phyloP scores from a whole-genome alignment of 1,284 basidiomycete species.

The Coriolopsis trogii region DNA sequence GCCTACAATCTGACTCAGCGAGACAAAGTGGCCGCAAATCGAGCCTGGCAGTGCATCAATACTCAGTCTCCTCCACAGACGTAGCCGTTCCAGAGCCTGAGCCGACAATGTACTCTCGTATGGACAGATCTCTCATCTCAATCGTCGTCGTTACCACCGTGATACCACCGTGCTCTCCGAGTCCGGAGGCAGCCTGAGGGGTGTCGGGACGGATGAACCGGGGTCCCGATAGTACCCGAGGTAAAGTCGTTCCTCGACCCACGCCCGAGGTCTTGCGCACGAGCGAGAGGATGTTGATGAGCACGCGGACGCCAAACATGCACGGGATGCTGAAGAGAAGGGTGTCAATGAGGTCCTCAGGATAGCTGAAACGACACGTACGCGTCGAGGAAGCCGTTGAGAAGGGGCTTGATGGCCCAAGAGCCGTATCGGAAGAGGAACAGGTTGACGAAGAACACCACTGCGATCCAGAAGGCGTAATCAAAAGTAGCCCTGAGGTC shows the following conservation, averaged over 20 bases:
- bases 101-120: too few relatives aligned
- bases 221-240: neutral
- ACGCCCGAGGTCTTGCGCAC: neutral
- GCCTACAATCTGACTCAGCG: too few relatives aligned
- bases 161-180: too few relatives aligned
- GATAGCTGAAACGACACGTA: neutral
- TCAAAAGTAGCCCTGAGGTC: neutral
- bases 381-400: constrained; percentile 7
- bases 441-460: constrained; percentile 9
- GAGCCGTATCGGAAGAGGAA: constrained; percentile 4
- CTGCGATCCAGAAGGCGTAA: neutral
- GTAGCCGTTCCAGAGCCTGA: too few relatives aligned
- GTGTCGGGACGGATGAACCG: too few relatives aligned
- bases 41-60: too few relatives aligned
- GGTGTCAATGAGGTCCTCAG: neutral
- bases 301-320: constrained; percentile 6
- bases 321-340: constrained; percentile 2
- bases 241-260: neutral
- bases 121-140: too few relatives aligned
- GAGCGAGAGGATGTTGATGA: constrained; percentile 11
- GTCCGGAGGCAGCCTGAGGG: too few relatives aligned
- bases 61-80: too few relatives aligned
- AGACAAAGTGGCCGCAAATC: too few relatives aligned
- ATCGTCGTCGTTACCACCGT: too few relatives aligned
- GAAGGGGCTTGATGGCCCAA: neutral